phyloP scores from a whole-genome alignment of 495 filamentous ascomycete genomes.

The Viridothelium virens region DNA sequence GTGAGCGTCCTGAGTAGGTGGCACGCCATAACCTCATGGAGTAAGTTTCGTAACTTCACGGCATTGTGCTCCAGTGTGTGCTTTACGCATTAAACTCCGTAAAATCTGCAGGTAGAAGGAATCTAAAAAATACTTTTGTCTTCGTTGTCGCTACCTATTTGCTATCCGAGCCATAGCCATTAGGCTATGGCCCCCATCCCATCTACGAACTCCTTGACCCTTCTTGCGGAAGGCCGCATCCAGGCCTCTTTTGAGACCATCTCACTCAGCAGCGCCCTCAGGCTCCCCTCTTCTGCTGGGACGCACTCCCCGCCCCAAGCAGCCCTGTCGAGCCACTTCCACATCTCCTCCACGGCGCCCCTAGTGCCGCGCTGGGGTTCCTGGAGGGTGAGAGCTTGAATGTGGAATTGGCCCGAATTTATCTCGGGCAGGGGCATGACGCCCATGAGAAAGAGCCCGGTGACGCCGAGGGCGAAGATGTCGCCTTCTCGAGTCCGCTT shows the following conservation, averaged over 20 bases:
- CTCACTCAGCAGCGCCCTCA: not conserved
- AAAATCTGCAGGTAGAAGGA: too few relatives aligned
- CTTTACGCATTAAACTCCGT: too few relatives aligned
- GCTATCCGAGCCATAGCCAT: too few relatives aligned
- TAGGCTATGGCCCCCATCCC: too few relatives aligned
- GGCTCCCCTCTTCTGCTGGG: not conserved
- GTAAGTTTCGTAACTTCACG: too few relatives aligned
- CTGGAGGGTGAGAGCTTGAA: not conserved
- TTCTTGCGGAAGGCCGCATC: not conserved
- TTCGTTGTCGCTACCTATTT: too few relatives aligned
- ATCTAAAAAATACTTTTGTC: too few relatives aligned
- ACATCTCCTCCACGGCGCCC: not conserved
- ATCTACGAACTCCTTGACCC: not conserved
- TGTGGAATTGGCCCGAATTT: not conserved
- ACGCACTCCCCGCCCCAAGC: not conserved
- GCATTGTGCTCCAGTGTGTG: too few relatives aligned
- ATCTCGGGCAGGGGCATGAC: not conserved
- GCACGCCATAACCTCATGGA: not conserved
- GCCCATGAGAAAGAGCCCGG: not conserved
- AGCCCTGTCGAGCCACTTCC: not conserved
- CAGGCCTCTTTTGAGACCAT: not conserved
- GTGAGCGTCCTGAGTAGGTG: conserved; percentile 1
- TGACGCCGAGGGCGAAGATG: not conserved
- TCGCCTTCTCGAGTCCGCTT: not conserved
- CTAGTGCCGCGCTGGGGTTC: not conserved